Percentiles rank a stretch among this genome's conserved stretches.
Conservation (phyloP, 768 basidiomycete genomes). For the Boletus huronensis region DNA sequence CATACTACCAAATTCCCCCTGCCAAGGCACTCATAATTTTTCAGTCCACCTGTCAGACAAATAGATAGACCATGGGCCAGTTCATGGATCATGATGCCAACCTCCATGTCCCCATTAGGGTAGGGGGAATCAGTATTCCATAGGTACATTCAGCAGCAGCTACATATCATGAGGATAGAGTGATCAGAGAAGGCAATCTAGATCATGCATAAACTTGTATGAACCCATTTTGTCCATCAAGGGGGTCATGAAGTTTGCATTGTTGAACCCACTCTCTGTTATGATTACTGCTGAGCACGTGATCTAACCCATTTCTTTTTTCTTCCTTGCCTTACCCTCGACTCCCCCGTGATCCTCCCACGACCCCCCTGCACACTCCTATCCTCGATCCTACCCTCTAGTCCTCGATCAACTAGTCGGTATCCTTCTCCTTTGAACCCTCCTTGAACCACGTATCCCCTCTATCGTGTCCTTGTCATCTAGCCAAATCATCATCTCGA, state of each 20-base stretch:
- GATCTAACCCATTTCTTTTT: too few relatives aligned
- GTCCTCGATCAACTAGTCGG: too few relatives aligned
- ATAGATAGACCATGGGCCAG: slow-evolving; percentile 87
- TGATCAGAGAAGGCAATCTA: not conserved
- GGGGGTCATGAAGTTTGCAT: slow-evolving; percentile 88
- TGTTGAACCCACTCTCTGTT: slow-evolving; percentile 89
- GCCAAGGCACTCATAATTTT: slow-evolving; percentile 91
- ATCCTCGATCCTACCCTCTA: too few relatives aligned
- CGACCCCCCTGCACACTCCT: too few relatives aligned
- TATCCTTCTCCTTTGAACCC: too few relatives aligned
- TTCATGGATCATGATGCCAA: slow-evolving; percentile 95
- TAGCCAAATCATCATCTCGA: too few relatives aligned
- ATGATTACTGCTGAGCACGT: too few relatives aligned
- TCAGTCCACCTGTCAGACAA: slow-evolving; percentile 89
- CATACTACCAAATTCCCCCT: too few relatives aligned
- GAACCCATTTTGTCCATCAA: slow-evolving; percentile 75
- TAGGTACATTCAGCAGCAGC: slow-evolving; percentile 91
- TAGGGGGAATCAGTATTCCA: slow-evolving; percentile 92
- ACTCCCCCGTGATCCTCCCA: too few relatives aligned
- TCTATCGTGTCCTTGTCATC: too few relatives aligned
- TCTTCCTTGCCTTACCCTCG: too few relatives aligned
- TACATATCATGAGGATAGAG: not conserved
- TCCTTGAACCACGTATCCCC: too few relatives aligned
- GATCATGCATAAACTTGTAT: slow-evolving; percentile 1
- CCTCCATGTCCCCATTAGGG: slow-evolving; percentile 93